Evolutionary conservation across 2,329 filamentous ascomycete genomes (phyloP).

Genomic region (Diaporthe citriasiana): DNA sequence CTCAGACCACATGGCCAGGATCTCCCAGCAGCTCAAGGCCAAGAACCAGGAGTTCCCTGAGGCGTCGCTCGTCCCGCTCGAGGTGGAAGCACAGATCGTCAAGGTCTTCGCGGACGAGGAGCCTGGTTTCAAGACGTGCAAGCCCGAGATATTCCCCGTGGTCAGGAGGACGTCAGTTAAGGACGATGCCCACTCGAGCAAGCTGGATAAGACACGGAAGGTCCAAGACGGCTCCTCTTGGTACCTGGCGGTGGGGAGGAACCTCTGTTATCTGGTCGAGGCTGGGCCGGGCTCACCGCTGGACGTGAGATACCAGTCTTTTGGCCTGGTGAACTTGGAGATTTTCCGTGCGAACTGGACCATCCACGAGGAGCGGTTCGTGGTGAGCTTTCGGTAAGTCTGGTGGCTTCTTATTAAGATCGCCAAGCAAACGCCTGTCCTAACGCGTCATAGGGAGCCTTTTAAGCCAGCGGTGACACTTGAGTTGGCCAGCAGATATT

Average conservation of each 20-base stretch:
- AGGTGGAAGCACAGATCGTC: slow-evolving; percentile 62
- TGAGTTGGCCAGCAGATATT: slow-evolving; percentile 68
- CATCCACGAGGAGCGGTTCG: slow-evolving; percentile 68
- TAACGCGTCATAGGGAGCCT: slow-evolving; percentile 46
- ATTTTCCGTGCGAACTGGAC: slow-evolving; percentile 65
- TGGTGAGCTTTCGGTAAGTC: slow-evolving; percentile 65
- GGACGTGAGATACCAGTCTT: slow-evolving; percentile 63
- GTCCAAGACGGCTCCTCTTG: slow-evolving; percentile 65
- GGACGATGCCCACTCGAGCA: slow-evolving; percentile 53
- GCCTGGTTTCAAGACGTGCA: slow-evolving; percentile 51
- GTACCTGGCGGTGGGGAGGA: slow-evolving; percentile 68
- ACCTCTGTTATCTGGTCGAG: slow-evolving; percentile 66
- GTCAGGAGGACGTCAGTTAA: slow-evolving; percentile 61
- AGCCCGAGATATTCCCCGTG: slow-evolving; percentile 66
- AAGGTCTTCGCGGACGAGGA: slow-evolving; percentile 63
- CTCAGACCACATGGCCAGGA: slow-evolving; percentile 64
- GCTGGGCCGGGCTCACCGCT: slow-evolving; percentile 62
- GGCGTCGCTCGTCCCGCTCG: slow-evolving; percentile 58
- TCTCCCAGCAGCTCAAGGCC: slow-evolving; percentile 56
- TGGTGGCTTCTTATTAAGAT: not conserved
- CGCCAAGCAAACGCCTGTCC: not conserved
- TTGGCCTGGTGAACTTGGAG: slow-evolving; percentile 67
- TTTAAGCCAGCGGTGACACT: slow-evolving; percentile 49
- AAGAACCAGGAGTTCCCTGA: slow-evolving; percentile 52
- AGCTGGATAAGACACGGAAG: slow-evolving; percentile 61